A percentile compares a stretch with the other conserved stretches of the same genome.
phyloP scores from a whole-genome alignment of 148 eudicot genomes.

The Arctostaphylos glauca region DNA sequence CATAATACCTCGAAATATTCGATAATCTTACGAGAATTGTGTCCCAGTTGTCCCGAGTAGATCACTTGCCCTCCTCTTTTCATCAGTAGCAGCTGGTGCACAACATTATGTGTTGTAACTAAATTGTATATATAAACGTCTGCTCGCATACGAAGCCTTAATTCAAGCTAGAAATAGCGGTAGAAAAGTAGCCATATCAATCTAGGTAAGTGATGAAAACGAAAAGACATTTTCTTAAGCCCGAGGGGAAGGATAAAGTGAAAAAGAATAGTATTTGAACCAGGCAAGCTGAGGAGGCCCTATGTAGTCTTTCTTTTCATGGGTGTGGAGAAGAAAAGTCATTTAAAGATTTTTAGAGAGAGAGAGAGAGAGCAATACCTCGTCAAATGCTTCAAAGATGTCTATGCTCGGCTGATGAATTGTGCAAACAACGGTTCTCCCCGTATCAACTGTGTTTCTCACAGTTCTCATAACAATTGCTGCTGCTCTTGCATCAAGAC shows the following conservation, averaged over 20 bases:
- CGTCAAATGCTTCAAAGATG: conserved; percentile 56
- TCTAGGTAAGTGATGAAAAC: too few relatives aligned
- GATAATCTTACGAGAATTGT: conserved; percentile 34
- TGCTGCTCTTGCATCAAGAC: conserved; percentile 58
- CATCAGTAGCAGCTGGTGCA: conserved; percentile 33
- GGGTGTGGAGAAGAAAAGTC: too few relatives aligned
- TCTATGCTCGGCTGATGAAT: conserved; percentile 61
- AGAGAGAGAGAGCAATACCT: conserved; percentile 25
- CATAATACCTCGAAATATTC: conserved; percentile 42
- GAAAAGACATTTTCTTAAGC: too few relatives aligned
- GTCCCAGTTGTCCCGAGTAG: conserved; percentile 44
- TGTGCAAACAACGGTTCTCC: conserved; percentile 56
- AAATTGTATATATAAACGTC: not conserved
- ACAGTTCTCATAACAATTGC: conserved; percentile 59
- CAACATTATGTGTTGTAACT: not conserved
- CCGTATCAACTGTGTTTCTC: conserved; percentile 51
- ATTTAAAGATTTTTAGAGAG: not conserved
- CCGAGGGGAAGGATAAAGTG: not conserved
- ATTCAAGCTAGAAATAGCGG: too few relatives aligned
- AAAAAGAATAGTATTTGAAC: too few relatives aligned
- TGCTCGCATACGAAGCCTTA: too few relatives aligned
- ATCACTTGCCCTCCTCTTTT: conserved; percentile 42
- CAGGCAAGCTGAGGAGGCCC: too few relatives aligned
- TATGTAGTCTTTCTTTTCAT: too few relatives aligned
- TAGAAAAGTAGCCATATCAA: too few relatives aligned